These are phyloP conservation scores for Cyanidium caldarium DNA, from an alignment of 23 red algal species.

Conservation along the genomic window DNA sequence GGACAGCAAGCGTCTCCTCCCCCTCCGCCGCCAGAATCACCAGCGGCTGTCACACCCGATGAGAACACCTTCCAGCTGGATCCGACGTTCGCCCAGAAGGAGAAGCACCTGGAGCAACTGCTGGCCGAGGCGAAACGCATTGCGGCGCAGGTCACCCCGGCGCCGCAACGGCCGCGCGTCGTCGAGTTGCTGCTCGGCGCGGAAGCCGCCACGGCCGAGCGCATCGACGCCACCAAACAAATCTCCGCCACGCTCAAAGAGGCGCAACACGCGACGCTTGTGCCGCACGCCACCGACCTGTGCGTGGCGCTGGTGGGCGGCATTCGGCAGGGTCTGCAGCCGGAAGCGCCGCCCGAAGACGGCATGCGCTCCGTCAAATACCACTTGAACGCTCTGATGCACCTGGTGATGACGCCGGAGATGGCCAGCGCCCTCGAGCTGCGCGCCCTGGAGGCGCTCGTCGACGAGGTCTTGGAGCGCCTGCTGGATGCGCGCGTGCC, in stretches of 20 bases:
- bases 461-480: background rate
- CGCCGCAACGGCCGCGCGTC: background rate
- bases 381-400: background rate
- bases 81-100: too few species aligned
- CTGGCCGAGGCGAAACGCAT: too few species aligned
- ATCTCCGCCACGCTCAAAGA: background rate
- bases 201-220: background rate
- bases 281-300: background rate
- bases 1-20: too few species aligned
- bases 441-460: background rate
- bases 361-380: conserved; percentile 1
- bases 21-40: too few species aligned
- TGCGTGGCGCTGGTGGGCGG: background rate
- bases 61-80: too few species aligned
- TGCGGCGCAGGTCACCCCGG: too few species aligned
- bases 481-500: background rate
- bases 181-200: background rate
- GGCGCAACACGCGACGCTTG: background rate
- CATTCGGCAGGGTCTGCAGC: background rate
- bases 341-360: background rate
- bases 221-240: background rate
- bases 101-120: too few species aligned
- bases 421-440: background rate
- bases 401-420: conserved; percentile 1
- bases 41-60: too few species aligned